These are phyloP conservation scores for Annulohypoxylon bovei DNA, from an alignment of 495 filamentous ascomycete genomes.

Conservation along the genomic window DNA sequence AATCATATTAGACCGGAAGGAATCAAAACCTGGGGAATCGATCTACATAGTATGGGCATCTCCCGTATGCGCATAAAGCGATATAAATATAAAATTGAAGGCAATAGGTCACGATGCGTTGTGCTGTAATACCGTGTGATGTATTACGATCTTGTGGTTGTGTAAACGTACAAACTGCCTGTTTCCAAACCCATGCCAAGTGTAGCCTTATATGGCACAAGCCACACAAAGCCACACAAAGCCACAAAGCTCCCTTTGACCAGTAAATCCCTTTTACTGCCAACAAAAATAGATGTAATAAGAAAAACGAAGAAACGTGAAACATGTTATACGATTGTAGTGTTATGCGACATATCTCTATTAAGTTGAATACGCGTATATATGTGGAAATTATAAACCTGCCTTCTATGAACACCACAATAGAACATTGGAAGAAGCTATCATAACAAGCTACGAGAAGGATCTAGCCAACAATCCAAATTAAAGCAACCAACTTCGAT, in stretches of 20 bases:
- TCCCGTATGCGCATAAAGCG: slow-evolving; percentile 16
- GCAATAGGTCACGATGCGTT: too few species aligned
- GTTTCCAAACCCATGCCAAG: too few species aligned
- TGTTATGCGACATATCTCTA: slow-evolving; percentile 20
- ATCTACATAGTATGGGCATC: slow-evolving; percentile 21
- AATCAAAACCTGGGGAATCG: slow-evolving; percentile 22
- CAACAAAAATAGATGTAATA: too few species aligned
- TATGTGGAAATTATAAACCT: neutral
- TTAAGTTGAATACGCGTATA: slow-evolving; percentile 7
- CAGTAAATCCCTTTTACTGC: too few species aligned
- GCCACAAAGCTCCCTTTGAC: too few species aligned
- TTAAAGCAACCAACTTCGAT: slow-evolving; percentile 19
- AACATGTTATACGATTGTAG: slow-evolving; percentile 15
- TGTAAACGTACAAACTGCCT: too few species aligned
- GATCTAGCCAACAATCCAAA: slow-evolving; percentile 17
- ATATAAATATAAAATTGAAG: slow-evolving; percentile 11
- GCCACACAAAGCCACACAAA: too few species aligned
- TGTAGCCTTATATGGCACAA: too few species aligned
- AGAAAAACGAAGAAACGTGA: slow-evolving; percentile 11
- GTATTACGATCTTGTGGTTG: too few species aligned
- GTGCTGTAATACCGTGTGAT: too few species aligned
- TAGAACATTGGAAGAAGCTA: slow-evolving; percentile 6
- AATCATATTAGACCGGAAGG: slow-evolving; percentile 27
- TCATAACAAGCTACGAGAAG: slow-evolving; percentile 8
- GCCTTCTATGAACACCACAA: neutral